These are phyloP conservation scores for Microthlaspi erraticum DNA, from an alignment of 345 rosid species.

Conservation along the genomic window DNA sequence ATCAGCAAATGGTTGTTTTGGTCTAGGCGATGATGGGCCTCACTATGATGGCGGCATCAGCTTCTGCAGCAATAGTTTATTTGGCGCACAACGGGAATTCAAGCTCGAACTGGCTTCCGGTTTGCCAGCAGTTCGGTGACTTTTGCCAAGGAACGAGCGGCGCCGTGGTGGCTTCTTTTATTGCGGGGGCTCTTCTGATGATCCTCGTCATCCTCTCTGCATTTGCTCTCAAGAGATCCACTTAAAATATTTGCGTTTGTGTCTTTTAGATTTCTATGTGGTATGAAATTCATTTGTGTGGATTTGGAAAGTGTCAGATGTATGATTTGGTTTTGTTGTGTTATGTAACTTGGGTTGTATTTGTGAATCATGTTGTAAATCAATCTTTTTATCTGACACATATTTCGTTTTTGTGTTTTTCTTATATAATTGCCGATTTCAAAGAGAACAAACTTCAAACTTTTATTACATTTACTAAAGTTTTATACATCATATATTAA, in stretches of 20 bases:
- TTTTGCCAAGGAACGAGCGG: conserved; percentile 84
- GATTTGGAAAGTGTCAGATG: background rate
- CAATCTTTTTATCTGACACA: conserved; percentile 16
- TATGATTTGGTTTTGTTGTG: conserved; percentile 31
- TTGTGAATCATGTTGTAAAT: conserved; percentile 29
- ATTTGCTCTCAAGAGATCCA: conserved; percentile 59
- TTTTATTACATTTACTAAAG: no score
- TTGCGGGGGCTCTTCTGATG: conserved; percentile 56
- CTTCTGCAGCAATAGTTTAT: conserved; percentile 80
- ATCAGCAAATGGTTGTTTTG: background rate
- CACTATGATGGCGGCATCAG: conserved; percentile 57
- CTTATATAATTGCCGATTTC: background rate
- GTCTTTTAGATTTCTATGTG: conserved; percentile 13
- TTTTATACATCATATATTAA: no score
- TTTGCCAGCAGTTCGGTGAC: conserved; percentile 84
- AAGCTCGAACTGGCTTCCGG: conserved; percentile 77
- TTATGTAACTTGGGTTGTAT: conserved; percentile 24
- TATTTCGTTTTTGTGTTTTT: background rate
- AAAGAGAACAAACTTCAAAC: background rate
- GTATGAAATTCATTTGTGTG: conserved; percentile 31
- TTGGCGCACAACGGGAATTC: conserved; percentile 88
- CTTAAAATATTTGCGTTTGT: background rate
- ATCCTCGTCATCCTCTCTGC: conserved; percentile 62
- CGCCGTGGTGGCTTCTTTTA: conserved; percentile 81
- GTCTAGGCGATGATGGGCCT: conserved; percentile 72